Evolutionary conservation across 371 early-diverging fungal genomes (phyloP).

Genomic region (Mucor ambiguus): DNA sequence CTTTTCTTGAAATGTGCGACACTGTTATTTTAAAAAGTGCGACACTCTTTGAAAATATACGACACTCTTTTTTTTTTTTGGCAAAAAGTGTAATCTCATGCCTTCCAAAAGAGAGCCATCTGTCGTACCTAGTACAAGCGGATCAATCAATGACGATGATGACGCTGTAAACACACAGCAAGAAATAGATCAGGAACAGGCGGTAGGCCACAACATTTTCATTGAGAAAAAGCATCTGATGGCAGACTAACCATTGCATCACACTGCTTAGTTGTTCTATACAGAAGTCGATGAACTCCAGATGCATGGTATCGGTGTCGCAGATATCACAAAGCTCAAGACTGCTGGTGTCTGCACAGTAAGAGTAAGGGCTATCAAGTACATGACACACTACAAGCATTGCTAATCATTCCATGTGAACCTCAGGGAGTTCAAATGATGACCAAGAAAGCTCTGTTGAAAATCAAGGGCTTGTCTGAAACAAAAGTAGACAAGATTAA

Average conservation of each 20-base stretch:
- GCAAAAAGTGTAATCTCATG: constrained; percentile 17
- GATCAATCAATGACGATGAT: background rate
- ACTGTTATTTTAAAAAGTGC: no score
- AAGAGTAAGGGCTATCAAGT: constrained; percentile 15
- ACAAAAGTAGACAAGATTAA: constrained; percentile 88
- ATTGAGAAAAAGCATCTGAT: background rate
- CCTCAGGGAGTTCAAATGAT: constrained; percentile 82
- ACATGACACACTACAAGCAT: background rate
- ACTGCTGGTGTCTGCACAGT: constrained; percentile 82
- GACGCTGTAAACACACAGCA: background rate
- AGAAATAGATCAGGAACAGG: constrained; percentile 8
- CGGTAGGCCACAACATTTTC: background rate
- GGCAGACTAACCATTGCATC: background rate
- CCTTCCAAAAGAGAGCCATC: constrained; percentile 25
- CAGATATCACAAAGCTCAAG: constrained; percentile 86
- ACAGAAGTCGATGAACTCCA: constrained; percentile 53
- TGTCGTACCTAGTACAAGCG: constrained; percentile 2
- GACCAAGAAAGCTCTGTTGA: constrained; percentile 66
- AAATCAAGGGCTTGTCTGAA: constrained; percentile 86
- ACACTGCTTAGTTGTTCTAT: constrained; percentile 40
- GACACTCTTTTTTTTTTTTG: no score
- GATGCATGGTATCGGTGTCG: constrained; percentile 70
- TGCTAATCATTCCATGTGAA: background rate
- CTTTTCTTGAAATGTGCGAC: background rate
- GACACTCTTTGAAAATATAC: no score